A percentile compares a stretch with the other conserved stretches of the same genome.
Evolutionary conservation across 2,329 filamentous ascomycete genomes (phyloP).

Genomic region (Colletotrichum liaoningense): DNA sequence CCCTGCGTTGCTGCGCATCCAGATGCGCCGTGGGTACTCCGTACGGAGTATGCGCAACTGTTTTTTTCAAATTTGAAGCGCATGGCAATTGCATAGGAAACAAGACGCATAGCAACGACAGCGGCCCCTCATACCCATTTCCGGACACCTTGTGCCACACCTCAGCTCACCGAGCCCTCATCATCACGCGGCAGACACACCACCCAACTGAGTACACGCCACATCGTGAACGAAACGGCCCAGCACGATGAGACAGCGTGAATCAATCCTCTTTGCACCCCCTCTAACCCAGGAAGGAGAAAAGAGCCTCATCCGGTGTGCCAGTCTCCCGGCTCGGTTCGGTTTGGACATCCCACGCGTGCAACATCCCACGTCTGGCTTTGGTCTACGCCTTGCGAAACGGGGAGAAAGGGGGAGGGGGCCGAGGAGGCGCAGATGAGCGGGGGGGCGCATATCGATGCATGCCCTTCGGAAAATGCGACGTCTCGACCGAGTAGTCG

Average conservation of each 20-base stretch:
- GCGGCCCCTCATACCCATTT: neutral
- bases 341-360: neutral
- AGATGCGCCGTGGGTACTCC: neutral
- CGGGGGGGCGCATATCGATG: neutral
- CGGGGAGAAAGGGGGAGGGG: neutral
- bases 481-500: slow-evolving; percentile 7
- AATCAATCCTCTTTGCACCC: neutral
- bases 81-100: neutral
- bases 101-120: neutral
- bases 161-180: slow-evolving; percentile 17
- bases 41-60: neutral
- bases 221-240: neutral
- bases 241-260: neutral
- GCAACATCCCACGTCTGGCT: slow-evolving; percentile 5
- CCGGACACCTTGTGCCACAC: neutral
- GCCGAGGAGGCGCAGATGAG: neutral
- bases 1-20: neutral
- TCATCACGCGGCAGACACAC: neutral
- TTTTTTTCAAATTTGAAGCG: neutral
- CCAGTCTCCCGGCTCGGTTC: neutral
- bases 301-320: neutral
- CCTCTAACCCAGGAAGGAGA: neutral
- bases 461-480: neutral
- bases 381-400: neutral
- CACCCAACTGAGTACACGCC: neutral